Conservation (phyloP, 768 basidiomycete genomes). For the Asterophora parasitica region DNA sequence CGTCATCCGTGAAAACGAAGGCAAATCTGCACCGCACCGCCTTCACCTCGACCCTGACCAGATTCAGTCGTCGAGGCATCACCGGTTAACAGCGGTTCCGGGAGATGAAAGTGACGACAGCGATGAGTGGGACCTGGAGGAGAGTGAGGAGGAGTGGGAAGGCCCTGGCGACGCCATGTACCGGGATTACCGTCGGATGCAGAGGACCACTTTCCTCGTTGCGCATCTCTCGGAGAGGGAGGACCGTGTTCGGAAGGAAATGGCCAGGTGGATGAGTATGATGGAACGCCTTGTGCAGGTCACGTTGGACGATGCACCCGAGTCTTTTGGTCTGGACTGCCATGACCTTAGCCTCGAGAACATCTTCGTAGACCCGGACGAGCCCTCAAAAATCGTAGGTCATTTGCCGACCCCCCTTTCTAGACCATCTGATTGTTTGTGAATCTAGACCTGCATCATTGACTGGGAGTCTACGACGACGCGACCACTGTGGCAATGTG, state of each 20-base stretch:
- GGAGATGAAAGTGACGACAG: conserved; percentile 73
- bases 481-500: conserved; percentile 79
- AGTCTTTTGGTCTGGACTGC: conserved; percentile 77
- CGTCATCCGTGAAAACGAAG: conserved; percentile 76
- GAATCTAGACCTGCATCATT: conserved; percentile 71
- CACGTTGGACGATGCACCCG: conserved; percentile 23
- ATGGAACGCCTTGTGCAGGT: conserved; percentile 53
- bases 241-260: conserved; percentile 59
- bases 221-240: conserved; percentile 65
- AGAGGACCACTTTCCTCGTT: conserved; percentile 73
- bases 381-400: conserved; percentile 69
- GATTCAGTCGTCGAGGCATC: conserved; percentile 66
- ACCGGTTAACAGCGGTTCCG: conserved; percentile 59
- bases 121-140: conserved; percentile 74
- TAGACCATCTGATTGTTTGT: conserved; percentile 10
- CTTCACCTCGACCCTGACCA: conserved; percentile 81
- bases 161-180: conserved; percentile 77
- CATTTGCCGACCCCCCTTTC: conserved; percentile 1
- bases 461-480: conserved; percentile 93
- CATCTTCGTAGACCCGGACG: conserved; percentile 70
- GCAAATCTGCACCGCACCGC: conserved; percentile 67
- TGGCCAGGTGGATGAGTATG: conserved; percentile 62
- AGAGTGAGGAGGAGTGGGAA: conserved; percentile 79
- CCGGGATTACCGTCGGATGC: conserved; percentile 76
- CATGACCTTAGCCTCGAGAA: conserved; percentile 86